Base-by-base conservation (phyloP, 2,329 filamentous ascomycete species). In the Penicillium thymicola region DNA sequence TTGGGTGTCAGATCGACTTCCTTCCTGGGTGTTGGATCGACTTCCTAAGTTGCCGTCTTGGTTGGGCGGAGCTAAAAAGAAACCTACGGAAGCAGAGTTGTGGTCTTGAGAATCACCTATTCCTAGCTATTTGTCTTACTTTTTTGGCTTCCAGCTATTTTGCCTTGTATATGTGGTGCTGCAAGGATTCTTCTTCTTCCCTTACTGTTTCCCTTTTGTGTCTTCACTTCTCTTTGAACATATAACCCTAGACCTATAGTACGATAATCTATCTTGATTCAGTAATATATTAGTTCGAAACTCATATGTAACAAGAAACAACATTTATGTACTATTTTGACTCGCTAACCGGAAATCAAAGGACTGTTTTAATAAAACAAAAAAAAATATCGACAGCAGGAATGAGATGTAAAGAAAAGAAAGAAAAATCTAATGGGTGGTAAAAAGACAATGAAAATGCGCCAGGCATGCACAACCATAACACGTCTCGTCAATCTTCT, bases 1-100 rank as follows among this genome's bases (percentile, higher is more conserved):
- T 21, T 21, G 21, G 21, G 21, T 21, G 21, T 21, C 54, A 2
- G 43, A 44, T 18, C 59, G 55, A 49, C 37, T 60, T 18, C 57
- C 59, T 18, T 54, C 52, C 5, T 55, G 49, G 52, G 23, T 32
- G 8, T 50, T 34, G 2, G 28, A 38, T 16, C 37, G 49, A 43
- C 23, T 49, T 32, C 45, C 43, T 41, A 41, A 27, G 47, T 25
- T 46, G 52, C 54, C 59, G 9, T 25, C 46, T 18, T 65, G 55
- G 54, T 21, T 61, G 34, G 41, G 49, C 14, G 36, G 36, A 16
- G 14, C 36, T 30, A 49, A 51, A n/a, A 54, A 51, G 43, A 32
- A n/a, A n/a, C 45, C 34, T 23, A 36, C 48, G 10, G 64, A 64
- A 10, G 51, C 57, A 28, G 65, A 66, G 14, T 38, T 67, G 25